phyloP scores from a whole-genome alignment of 495 filamentous ascomycete species.

The Penicillium crystallinum region DNA sequence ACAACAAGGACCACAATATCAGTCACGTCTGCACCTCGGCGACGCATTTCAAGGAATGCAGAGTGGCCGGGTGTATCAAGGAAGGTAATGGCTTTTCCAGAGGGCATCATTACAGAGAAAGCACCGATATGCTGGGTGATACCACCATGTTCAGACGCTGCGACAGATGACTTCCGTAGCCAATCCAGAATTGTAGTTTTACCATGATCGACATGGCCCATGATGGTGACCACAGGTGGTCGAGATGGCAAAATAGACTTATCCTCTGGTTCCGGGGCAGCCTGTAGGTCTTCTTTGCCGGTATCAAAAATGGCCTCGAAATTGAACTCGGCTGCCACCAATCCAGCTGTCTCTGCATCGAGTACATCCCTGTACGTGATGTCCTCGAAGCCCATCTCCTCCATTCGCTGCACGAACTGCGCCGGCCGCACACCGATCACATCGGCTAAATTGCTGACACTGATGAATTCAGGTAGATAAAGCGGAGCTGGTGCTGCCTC shows the following conservation, averaged over 20 bases:
- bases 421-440: conserved; percentile 67
- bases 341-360: conserved; percentile 81
- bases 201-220: conserved; percentile 99
- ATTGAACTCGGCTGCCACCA: conserved; percentile 89
- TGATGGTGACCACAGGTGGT: conserved; percentile 96
- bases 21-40: conserved; percentile 91
- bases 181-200: conserved; percentile 97
- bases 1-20: conserved; percentile 97
- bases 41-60: conserved; percentile 92
- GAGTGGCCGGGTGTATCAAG: conserved; percentile 96
- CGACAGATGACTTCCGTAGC: conserved; percentile 88
- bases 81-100: conserved; percentile 88
- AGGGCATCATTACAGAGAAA: conserved; percentile 86
- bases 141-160: conserved; percentile 85
- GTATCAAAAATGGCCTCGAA: conserved; percentile 83
- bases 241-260: conserved; percentile 62
- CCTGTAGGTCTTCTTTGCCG: conserved; percentile 63
- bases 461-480: conserved; percentile 85
- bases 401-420: conserved; percentile 68
- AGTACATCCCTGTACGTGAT: conserved; percentile 74
- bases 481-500: conserved; percentile 54
- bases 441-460: conserved; percentile 75
- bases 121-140: conserved; percentile 99
- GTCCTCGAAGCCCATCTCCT: conserved; percentile 73
- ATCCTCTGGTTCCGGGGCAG: conserved; percentile 66